Percentiles rank a stretch among this genome's conserved stretches.
phyloP scores from a whole-genome alignment of 257 asterid species.

The Primulina tabacum region DNA sequence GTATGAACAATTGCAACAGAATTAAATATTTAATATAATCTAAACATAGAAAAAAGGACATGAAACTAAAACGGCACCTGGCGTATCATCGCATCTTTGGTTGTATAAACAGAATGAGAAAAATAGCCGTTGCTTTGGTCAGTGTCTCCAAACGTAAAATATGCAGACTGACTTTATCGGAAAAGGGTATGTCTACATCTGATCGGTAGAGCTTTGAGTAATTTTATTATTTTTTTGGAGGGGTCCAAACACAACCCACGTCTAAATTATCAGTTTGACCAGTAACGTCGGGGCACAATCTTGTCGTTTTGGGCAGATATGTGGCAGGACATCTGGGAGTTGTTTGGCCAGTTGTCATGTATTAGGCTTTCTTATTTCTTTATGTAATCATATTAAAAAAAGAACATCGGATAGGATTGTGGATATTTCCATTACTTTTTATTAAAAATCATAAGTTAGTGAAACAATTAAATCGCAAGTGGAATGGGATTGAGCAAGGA shows the following conservation, averaged over 20 bases:
- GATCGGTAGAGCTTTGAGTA: background rate
- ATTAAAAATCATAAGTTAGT: no score
- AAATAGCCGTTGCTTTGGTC: background rate
- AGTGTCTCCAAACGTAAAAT: background rate
- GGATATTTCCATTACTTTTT: background rate
- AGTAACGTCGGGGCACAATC: background rate
- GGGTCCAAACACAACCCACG: background rate
- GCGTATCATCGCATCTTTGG: background rate
- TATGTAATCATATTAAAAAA: background rate
- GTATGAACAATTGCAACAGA: background rate
- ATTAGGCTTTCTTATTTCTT: no score
- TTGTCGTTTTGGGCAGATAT: background rate
- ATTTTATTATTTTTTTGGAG: background rate
- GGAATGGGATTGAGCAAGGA: no score
- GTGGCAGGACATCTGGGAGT: background rate
- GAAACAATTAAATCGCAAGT: no score
- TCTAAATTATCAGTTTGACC: background rate
- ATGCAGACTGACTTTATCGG: background rate
- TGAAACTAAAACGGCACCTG: background rate
- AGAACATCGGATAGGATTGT: background rate
- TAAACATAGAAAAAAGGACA: background rate
- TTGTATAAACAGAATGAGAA: background rate
- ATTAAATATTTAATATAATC: background rate
- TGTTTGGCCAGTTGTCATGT: background rate
- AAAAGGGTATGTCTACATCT: background rate